A percentile compares a stretch with the other conserved stretches of the same genome.
These are phyloP conservation scores for Phyllachora maydis DNA, from an alignment of 2,329 filamentous ascomycete genomes.

Conservation along the genomic window DNA sequence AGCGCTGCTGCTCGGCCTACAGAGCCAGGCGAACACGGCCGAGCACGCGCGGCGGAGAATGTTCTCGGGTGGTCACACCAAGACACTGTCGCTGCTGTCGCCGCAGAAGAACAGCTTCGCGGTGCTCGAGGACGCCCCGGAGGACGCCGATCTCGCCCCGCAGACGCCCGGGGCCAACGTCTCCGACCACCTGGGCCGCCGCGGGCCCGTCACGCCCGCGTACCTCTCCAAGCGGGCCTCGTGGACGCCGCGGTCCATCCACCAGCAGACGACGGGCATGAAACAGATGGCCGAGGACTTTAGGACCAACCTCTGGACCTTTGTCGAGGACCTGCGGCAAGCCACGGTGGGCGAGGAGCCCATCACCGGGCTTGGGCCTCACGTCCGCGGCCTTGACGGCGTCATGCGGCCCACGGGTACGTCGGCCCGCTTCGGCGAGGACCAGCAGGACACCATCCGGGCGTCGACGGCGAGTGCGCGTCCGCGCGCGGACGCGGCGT, in stretches of 20 bases:
- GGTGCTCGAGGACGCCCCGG: conserved; percentile 18
- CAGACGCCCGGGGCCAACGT: conserved; percentile 9
- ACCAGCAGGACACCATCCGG: conserved; percentile 22
- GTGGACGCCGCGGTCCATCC: conserved; percentile 32
- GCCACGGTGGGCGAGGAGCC: conserved; percentile 92
- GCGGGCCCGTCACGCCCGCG: conserved; percentile 11
- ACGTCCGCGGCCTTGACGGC: conserved; percentile 12
- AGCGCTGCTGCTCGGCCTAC: conserved; percentile 34
- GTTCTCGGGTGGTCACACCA: conserved; percentile 44
- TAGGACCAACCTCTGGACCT: conserved; percentile 76
- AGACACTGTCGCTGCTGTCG: conserved; percentile 65
- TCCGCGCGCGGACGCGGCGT: conserved; percentile 19
- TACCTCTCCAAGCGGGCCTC: conserved; percentile 32
- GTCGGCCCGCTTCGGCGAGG: background rate
- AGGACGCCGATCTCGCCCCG: conserved; percentile 18
- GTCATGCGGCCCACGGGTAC: conserved; percentile 10
- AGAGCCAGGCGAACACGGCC: conserved; percentile 14
- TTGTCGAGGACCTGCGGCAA: conserved; percentile 86
- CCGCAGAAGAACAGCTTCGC: conserved; percentile 29
- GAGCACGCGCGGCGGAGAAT: conserved; percentile 33
- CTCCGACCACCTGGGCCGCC: conserved; percentile 9
- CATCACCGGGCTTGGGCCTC: conserved; percentile 27
- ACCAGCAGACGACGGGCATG: conserved; percentile 17
- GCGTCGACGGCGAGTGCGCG: conserved; percentile 16
- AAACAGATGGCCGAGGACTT: conserved; percentile 82